These are phyloP conservation scores for Gossypium aridum DNA, from an alignment of 441 rosid genomes.

Conservation along the genomic window DNA sequence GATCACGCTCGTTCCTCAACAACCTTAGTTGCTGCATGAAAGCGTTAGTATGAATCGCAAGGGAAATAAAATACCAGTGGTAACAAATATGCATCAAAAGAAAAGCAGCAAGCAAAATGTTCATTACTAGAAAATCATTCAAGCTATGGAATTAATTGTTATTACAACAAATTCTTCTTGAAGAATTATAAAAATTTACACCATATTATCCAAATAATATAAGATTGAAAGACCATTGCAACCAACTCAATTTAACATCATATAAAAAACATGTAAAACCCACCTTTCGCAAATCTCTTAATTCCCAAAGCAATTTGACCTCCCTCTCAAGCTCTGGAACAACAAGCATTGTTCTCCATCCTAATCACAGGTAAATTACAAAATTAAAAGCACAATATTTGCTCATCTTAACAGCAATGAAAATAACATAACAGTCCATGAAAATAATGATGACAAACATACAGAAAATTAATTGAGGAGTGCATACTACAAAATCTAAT, in stretches of 20 bases:
- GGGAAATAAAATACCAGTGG: not conserved
- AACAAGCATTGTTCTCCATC: conserved; percentile 99
- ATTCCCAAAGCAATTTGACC: conserved; percentile 77
- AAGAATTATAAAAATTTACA: not conserved
- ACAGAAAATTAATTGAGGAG: not conserved
- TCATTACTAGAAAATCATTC: not conserved
- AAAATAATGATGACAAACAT: not conserved
- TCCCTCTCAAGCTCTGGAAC: conserved; percentile 98
- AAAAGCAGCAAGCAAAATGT: not conserved
- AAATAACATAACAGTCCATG: not conserved
- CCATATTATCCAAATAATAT: not conserved
- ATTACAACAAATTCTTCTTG: not conserved
- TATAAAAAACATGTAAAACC: conserved; percentile 1
- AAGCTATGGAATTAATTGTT: not conserved
- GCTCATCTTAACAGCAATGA: not conserved
- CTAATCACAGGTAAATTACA: conserved; percentile 23
- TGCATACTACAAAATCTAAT: not conserved
- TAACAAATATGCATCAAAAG: not conserved
- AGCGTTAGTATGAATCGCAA: not conserved
- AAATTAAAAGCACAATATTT: not conserved
- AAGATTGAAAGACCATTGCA: not conserved
- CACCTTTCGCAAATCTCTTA: conserved; percentile 77
- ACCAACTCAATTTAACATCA: not conserved
- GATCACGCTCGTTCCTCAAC: conserved; percentile 81
- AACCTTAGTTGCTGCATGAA: conserved; percentile 60